Base-by-base conservation (phyloP, 768 basidiomycete genomes). In the Nidularia pulvinata region DNA sequence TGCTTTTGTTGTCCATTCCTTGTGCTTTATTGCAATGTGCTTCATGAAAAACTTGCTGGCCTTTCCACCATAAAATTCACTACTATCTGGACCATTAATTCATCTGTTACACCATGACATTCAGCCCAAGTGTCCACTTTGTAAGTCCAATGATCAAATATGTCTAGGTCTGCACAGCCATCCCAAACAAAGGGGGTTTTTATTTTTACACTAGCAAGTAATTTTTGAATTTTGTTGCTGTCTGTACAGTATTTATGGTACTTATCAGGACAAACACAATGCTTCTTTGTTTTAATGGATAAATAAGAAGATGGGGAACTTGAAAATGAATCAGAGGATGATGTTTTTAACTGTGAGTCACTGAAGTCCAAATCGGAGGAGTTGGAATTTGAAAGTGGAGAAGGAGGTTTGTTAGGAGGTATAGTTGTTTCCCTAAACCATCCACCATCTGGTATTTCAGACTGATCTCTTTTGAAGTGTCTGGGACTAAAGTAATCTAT, bases 41-140 rank as follows among this genome's bases (percentile, higher is more conserved):
- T 55, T 35, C n/a, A 50, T 55, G 43, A 49, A 57, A 25, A 57
- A 59, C 2, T 49, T 19, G 16, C 52, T 46, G 0, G 56, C 59
- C 30, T 55, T 60, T 19, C 54, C 52, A 16, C 49, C 42, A 59
- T 39, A 34, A 52, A 56, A 30, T 54, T 46, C 0, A 47, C 36
- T 32, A 16, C n/a, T 14, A 49, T 48, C 36, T 48, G 46, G n/a
- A 48, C 53, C 13, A 39, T 7, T 39, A 39, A 39, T 7, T 39
- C 9, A n/a, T 39, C 37, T 39, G 37, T 7, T 9, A 39, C 37
- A 9, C n/a, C 37, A 39, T 39, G 7, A 39, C 37, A 39, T 39
- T 39, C 37, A 39, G 37, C 37, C 37, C n/a, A 39, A 39, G 37
- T 39, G 7, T n/a, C n/a, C 7, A 39, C 37, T n/a, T 39, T n/a